A percentile compares a stretch with the other conserved stretches of the same genome.
phyloP scores from a whole-genome alignment of 2,329 filamentous ascomycete species.

The Thelonectria discophora region DNA sequence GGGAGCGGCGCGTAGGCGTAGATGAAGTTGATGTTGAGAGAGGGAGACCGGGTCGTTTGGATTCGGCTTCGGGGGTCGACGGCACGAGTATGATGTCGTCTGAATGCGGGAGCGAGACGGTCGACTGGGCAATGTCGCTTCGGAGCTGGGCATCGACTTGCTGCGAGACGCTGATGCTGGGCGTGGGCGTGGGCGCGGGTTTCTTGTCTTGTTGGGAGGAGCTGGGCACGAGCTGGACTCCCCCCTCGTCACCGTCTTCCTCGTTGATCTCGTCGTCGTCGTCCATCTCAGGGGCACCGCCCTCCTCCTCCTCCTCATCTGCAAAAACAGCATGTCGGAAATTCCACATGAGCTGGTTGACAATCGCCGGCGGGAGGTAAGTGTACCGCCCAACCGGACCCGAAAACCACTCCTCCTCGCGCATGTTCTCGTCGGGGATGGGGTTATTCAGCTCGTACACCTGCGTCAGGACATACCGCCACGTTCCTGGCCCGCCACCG shows the following conservation, averaged over 20 bases:
- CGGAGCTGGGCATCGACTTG: conserved; percentile 62
- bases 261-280: conserved; percentile 8
- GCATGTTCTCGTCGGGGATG: conserved; percentile 60
- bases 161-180: conserved; percentile 56
- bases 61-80: conserved; percentile 44
- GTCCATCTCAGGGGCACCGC: conserved; percentile 21
- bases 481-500: conserved; percentile 29
- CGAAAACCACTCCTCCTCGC: conserved; percentile 63
- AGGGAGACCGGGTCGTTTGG: conserved; percentile 4
- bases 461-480: conserved; percentile 48
- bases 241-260: conserved; percentile 30
- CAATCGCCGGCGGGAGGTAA: conserved; percentile 65
- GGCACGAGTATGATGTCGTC: conserved; percentile 47
- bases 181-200: conserved; percentile 31
- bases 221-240: conserved; percentile 34
- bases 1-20: conserved; percentile 24
- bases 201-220: conserved; percentile 28
- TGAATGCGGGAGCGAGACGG: conserved; percentile 47
- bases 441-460: conserved; percentile 72
- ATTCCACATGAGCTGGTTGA: conserved; percentile 67
- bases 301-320: conserved; percentile 39
- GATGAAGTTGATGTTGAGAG: conserved; percentile 7
- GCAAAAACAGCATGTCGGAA: conserved; percentile 60
- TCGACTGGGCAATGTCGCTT: conserved; percentile 55
- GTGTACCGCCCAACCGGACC: conserved; percentile 59